Evolutionary conservation across 768 basidiomycete genomes (phyloP).

Genomic region (Symmetrospora coprosmae): DNA sequence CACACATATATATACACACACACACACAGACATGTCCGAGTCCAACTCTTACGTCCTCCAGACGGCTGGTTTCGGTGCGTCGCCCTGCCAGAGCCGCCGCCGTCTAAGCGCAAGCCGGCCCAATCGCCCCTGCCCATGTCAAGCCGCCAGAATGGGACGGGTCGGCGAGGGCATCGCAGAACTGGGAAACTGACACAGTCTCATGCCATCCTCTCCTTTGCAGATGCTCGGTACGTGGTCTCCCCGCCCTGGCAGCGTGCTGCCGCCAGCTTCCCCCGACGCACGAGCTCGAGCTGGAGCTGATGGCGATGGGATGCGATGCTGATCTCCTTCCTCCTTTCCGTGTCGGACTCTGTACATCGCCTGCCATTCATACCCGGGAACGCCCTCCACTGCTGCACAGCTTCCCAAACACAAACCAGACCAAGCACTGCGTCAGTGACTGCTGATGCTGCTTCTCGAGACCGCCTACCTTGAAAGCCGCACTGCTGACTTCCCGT

Average conservation of each 20-base stretch:
- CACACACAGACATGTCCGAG: no score
- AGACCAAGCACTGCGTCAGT: constrained; percentile 85
- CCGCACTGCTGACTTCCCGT: not conserved
- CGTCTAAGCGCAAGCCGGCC: no score
- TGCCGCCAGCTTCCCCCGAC: not conserved
- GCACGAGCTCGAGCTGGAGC: not conserved
- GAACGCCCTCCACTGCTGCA: constrained; percentile 18
- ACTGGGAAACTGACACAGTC: no score
- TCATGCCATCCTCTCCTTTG: no score
- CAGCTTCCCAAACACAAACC: constrained; percentile 42
- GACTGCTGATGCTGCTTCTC: not conserved
- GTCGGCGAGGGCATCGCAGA: no score
- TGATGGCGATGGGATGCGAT: not conserved
- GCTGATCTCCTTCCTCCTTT: not conserved
- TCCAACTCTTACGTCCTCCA: constrained; percentile 82
- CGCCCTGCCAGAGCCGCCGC: no score
- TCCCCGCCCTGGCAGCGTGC: no score
- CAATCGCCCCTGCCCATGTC: no score
- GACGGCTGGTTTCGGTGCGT: constrained; percentile 71
- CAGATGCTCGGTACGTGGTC: constrained; percentile 47
- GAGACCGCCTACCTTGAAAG: no score
- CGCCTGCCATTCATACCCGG: not conserved
- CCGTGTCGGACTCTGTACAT: no score
- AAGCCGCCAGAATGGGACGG: no score
- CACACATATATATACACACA: not conserved